phyloP scores from a whole-genome alignment of 805 yeast genomes.

The Pichia heedii region DNA sequence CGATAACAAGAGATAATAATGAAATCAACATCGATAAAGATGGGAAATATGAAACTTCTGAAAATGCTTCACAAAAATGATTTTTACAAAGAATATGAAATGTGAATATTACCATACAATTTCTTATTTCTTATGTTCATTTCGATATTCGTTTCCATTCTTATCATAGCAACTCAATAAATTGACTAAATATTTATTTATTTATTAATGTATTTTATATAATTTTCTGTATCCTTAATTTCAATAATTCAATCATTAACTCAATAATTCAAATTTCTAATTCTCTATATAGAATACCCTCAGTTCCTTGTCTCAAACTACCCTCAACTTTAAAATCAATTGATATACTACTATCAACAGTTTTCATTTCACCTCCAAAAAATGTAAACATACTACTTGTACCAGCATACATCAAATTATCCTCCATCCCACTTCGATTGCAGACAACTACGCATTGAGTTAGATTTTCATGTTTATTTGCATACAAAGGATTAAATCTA shows the following conservation, averaged over 20 bases:
- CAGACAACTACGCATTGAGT: conserved; percentile 40
- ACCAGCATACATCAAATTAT: conserved; percentile 58
- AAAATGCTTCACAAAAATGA: too few species aligned
- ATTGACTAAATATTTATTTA: too few species aligned
- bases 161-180: too few species aligned
- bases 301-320: conserved; percentile 51
- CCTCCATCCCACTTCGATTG: conserved; percentile 77
- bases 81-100: too few species aligned
- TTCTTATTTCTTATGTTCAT: too few species aligned
- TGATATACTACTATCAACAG: conserved; percentile 16
- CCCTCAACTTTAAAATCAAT: conserved; percentile 47
- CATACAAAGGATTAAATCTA: conserved; percentile 35
- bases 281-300: conserved; percentile 56
- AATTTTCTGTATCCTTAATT: background rate
- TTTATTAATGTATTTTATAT: background rate
- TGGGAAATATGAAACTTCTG: too few species aligned
- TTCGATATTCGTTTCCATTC: too few species aligned
- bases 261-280: conserved; percentile 30
- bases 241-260: background rate
- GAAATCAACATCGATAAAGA: background rate
- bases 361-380: conserved; percentile 28
- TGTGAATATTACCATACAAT: too few species aligned
- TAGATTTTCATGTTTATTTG: conserved; percentile 11
- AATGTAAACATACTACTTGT: conserved; percentile 50
- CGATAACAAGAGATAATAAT: background rate